Conservation (phyloP, 306 rosid species). For the Crotalaria pallida region DNA sequence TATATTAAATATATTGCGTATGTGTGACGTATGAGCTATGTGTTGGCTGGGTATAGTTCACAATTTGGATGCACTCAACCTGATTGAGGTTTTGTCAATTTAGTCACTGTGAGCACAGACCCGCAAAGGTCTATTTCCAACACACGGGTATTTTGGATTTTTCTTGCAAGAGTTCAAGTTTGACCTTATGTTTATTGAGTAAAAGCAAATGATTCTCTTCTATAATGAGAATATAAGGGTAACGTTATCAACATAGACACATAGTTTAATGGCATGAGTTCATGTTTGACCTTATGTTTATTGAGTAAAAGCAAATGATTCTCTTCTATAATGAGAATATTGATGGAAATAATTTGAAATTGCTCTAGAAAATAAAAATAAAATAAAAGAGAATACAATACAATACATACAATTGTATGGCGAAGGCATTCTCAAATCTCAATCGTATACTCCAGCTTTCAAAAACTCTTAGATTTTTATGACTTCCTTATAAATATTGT, state of each 20-base stretch:
- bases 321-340: neutral
- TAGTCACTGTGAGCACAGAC: slow-evolving; percentile 22
- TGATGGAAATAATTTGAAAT: too few species aligned
- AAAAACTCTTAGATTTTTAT: too few species aligned
- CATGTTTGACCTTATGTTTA: slow-evolving; percentile 17
- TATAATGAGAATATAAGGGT: neutral
- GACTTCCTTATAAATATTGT: too few species aligned
- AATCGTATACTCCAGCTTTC: too few species aligned
- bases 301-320: neutral
- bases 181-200: neutral
- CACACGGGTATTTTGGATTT: slow-evolving; percentile 30
- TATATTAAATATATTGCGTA: slow-evolving; percentile 25
- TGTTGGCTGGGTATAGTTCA: neutral
- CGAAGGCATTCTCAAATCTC: too few species aligned
- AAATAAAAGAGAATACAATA: too few species aligned
- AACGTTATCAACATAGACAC: too few species aligned
- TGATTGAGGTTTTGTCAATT: slow-evolving; percentile 7
- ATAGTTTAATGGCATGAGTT: neutral
- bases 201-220: neutral
- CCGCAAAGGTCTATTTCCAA: slow-evolving; percentile 8
- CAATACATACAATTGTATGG: too few species aligned
- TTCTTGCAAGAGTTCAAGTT: slow-evolving; percentile 16
- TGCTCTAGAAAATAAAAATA: too few species aligned
- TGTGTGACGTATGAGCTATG: slow-evolving; percentile 48
- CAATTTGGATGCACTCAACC: neutral